phyloP scores from a whole-genome alignment of 2,329 filamentous ascomycete species.

The Penicillium thymicola region DNA sequence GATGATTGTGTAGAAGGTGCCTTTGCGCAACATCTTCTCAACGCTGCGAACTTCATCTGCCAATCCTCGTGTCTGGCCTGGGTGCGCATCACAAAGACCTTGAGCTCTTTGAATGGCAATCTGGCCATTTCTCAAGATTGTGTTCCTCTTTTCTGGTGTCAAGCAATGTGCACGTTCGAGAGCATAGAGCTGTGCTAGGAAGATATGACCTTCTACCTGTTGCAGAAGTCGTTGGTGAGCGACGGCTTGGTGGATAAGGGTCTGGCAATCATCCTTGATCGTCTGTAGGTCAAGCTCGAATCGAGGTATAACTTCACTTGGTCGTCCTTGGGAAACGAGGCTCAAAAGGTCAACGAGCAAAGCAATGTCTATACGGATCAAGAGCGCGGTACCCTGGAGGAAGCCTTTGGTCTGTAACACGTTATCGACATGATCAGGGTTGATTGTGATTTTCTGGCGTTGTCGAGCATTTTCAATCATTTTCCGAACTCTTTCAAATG shows the following conservation, averaged over 20 bases:
- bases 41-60: conserved; percentile 47
- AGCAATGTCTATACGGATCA: conserved; percentile 49
- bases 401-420: conserved; percentile 38
- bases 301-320: background rate
- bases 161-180: conserved; percentile 36
- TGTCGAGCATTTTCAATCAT: conserved; percentile 34
- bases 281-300: conserved; percentile 27
- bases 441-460: conserved; percentile 21
- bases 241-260: conserved; percentile 41
- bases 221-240: conserved; percentile 40
- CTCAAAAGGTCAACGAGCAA: conserved; percentile 46
- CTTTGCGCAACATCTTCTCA: conserved; percentile 46
- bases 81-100: conserved; percentile 26
- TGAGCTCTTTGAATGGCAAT: conserved; percentile 23
- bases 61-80: conserved; percentile 36
- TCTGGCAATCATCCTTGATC: conserved; percentile 41
- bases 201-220: conserved; percentile 52
- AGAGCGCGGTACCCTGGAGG: conserved; percentile 46
- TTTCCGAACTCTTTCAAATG: conserved; percentile 36
- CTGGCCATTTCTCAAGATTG: conserved; percentile 5
- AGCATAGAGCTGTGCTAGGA: conserved; percentile 49
- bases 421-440: conserved; percentile 26
- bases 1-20: conserved; percentile 50
- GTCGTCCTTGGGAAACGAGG: conserved; percentile 21
- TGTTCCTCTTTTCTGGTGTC: background rate